These are phyloP conservation scores for Ochromonas danica DNA, from an alignment of 108 stramenopile genomes.

Conservation along the genomic window DNA sequence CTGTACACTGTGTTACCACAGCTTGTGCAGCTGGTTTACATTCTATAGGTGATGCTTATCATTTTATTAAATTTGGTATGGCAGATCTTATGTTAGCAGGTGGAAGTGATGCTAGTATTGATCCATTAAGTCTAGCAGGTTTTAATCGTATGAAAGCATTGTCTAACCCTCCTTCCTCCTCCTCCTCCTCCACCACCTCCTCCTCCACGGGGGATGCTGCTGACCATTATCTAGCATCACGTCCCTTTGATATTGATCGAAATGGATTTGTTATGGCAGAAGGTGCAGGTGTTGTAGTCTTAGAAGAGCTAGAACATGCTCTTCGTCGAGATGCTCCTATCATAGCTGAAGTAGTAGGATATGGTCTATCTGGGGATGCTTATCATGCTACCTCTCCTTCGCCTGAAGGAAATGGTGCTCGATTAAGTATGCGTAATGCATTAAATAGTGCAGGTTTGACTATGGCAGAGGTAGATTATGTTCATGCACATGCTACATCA, in stretches of 20 bases:
- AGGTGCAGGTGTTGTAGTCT: conserved; percentile 88
- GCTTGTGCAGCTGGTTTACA: conserved; percentile 74
- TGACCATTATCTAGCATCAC: too few species aligned
- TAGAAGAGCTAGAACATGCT: conserved; percentile 86
- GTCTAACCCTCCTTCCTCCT: background rate
- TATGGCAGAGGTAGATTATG: conserved; percentile 75
- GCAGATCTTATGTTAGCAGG: conserved; percentile 36
- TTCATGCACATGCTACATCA: conserved; percentile 95
- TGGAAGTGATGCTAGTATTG: conserved; percentile 22
- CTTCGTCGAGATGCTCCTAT: conserved; percentile 81
- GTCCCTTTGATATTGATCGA: conserved; percentile 90
- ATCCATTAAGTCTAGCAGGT: background rate
- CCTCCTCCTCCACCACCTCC: too few species aligned
- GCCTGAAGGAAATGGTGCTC: conserved; percentile 73
- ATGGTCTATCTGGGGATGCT: conserved; percentile 88
- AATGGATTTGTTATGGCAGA: conserved; percentile 98
- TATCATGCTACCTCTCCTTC: conserved; percentile 83
- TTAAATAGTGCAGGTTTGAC: conserved; percentile 67
- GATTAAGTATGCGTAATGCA: conserved; percentile 74
- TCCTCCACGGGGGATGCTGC: background rate
- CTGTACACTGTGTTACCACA: conserved; percentile 74
- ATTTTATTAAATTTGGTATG: conserved; percentile 24
- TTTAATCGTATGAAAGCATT: conserved; percentile 32
- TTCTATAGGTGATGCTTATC: conserved; percentile 31
- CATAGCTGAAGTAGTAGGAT: conserved; percentile 50